A percentile compares a stretch with the other conserved stretches of the same genome.
Conservation (phyloP, 495 filamentous ascomycete genomes). For the Xylaria flabelliformis region DNA sequence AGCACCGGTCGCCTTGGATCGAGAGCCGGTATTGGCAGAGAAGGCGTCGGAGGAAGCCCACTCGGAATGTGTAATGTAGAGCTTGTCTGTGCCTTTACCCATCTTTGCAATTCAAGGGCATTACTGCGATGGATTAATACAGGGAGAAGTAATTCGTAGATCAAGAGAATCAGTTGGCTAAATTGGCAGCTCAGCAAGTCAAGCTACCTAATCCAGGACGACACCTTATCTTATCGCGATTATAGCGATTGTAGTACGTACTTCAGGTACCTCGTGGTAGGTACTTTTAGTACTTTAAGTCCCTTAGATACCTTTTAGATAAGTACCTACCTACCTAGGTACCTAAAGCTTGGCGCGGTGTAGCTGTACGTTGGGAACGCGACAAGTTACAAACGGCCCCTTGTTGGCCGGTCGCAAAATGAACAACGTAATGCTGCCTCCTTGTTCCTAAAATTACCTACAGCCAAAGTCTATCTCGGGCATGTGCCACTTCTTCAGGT, state of each 20-base stretch:
- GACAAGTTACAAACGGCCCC: neutral
- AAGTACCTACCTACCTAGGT: no score
- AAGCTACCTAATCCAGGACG: neutral
- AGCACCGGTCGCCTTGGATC: constrained; percentile 55
- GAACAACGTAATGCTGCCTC: neutral
- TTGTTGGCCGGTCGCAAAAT: neutral
- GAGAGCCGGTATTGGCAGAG: constrained; percentile 71
- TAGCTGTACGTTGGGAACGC: neutral
- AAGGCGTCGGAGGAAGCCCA: constrained; percentile 92
- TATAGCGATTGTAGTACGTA: neutral
- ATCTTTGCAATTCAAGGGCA: constrained; percentile 33
- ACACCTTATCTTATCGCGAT: constrained; percentile 34
- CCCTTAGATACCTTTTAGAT: neutral
- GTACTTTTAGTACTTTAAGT: neutral
- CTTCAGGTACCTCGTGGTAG: neutral
- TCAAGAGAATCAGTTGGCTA: neutral
- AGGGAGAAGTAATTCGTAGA: neutral
- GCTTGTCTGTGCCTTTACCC: constrained; percentile 70
- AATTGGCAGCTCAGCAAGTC: neutral
- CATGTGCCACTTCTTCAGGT: constrained; percentile 6
- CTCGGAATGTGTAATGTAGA: constrained; percentile 95
- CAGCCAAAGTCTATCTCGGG: neutral
- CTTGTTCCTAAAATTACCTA: constrained; percentile 10
- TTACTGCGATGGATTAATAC: neutral
- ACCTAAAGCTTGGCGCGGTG: neutral